These are phyloP conservation scores for Wallacemonas sp. DNA, from an alignment of 208 protist genomes.

Conservation along the genomic window DNA sequence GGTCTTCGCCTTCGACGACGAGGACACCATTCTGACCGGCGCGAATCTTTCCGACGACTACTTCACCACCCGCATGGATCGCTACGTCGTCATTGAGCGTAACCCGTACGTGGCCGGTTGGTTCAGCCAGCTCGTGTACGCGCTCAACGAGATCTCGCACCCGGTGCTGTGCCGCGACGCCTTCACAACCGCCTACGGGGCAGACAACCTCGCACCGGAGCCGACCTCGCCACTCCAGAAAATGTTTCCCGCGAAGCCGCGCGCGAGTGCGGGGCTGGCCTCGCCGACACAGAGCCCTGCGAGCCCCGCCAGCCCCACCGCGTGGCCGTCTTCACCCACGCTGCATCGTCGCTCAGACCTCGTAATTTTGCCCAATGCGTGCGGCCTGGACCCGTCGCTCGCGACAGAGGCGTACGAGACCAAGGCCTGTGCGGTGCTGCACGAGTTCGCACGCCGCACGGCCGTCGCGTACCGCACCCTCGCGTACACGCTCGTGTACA, in stretches of 20 bases:
- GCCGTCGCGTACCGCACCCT: constrained; percentile 14
- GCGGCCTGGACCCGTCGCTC: constrained; percentile 45
- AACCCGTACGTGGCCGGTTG: constrained; percentile 66
- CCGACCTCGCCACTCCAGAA: constrained; percentile 9
- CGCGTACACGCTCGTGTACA: constrained; percentile 15
- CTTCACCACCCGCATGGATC: constrained; percentile 94
- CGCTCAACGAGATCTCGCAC: constrained; percentile 45
- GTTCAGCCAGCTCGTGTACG: constrained; percentile 50
- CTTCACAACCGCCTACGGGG: constrained; percentile 19
- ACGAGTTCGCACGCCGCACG: constrained; percentile 37
- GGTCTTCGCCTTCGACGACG: constrained; percentile 89
- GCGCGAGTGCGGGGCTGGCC: background rate
- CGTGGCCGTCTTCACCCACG: constrained; percentile 21
- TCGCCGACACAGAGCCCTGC: background rate
- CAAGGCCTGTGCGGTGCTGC: constrained; percentile 24
- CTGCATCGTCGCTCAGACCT: constrained; percentile 58
- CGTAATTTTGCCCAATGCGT: constrained; percentile 60
- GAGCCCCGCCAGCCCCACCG: background rate
- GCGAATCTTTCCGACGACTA: constrained; percentile 96
- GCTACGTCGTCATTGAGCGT: constrained; percentile 84
- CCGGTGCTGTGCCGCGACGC: constrained; percentile 41
- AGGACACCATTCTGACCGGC: constrained; percentile 87
- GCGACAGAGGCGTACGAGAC: constrained; percentile 39
- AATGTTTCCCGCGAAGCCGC: background rate
- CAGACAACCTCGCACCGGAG: background rate